Evolutionary conservation across 768 basidiomycete genomes (phyloP).

Genomic region (Pisolithus albus): DNA sequence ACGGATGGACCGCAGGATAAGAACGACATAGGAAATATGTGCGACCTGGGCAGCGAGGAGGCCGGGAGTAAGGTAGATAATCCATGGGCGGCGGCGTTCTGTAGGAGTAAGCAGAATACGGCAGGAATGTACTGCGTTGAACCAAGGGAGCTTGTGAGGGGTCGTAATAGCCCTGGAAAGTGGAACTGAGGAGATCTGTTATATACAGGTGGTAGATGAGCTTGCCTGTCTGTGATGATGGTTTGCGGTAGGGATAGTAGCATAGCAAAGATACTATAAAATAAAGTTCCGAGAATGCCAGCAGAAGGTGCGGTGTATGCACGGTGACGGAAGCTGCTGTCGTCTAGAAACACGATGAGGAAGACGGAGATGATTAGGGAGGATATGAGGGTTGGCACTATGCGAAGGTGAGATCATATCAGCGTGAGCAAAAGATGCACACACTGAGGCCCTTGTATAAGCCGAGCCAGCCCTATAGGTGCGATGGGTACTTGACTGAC

Average conservation of each 20-base stretch:
- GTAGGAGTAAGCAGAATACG: not conserved
- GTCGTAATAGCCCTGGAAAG: conserved; percentile 68
- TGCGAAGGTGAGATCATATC: conserved; percentile 18
- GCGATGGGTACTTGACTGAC: conserved; percentile 1
- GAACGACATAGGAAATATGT: conserved; percentile 32
- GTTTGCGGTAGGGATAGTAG: conserved; percentile 61
- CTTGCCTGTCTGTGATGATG: conserved; percentile 72
- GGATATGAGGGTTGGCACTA: conserved; percentile 44
- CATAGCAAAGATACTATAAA: conserved; percentile 61
- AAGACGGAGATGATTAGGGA: conserved; percentile 53
- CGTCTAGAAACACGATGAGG: conserved; percentile 52
- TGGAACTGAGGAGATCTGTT: not conserved
- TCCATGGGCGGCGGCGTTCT: conserved; percentile 66
- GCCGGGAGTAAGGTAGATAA: conserved; percentile 67
- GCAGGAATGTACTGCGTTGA: conserved; percentile 44
- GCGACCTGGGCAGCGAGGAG: conserved; percentile 34
- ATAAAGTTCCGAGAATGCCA: conserved; percentile 52
- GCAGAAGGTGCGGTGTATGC: conserved; percentile 58
- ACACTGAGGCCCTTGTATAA: conserved; percentile 75
- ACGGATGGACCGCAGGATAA: conserved; percentile 38
- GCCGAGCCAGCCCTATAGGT: conserved; percentile 54
- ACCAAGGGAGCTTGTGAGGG: conserved; percentile 66
- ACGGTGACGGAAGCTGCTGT: conserved; percentile 54
- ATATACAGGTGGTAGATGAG: not conserved
- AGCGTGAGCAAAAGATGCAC: conserved; percentile 26